Evolutionary conservation across 2,329 filamentous ascomycete genomes (phyloP), one percentile per base, ranked within the genome.

Genomic region (Epichloe uncinata): DNA sequence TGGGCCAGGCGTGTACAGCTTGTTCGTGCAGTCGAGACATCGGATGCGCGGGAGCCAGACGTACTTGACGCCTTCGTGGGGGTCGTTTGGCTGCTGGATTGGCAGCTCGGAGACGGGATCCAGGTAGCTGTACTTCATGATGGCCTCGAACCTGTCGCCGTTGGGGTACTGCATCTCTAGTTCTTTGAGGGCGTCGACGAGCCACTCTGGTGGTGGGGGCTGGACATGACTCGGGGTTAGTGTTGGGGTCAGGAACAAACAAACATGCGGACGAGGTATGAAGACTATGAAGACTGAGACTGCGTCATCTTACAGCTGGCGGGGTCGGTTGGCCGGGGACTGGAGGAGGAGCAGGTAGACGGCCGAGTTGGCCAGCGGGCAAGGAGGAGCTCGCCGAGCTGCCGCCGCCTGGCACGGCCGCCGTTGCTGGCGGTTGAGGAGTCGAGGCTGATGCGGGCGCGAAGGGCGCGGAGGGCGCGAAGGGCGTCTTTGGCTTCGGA

Each of bases 11-110:
- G 90, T 95, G 66, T 98, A 98, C 11, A 95, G 73, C 66, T 96
- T 97, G 33, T 87, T 88, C 0, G 88, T 87, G 63, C 93, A 97
- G 65, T 98, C 93, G 44, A 84, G 79, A 65, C 93, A 98, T 52
- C 87, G 78, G 55, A 98, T 96, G 47, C 93, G 78, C 8, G 93
- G 93, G 46, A 95, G 73, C 67, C 85, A 97, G 68, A 86, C 85
- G 58, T 84, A 88, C 60, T 84, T 86, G 53, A 87, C 72, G 54
- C 84, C 78, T 53, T 75, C 72, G 49, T 77, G 82, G 8, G 76
- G 69, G 15, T 74, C 71, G 42, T 76, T 71, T 37, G 72, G 74
- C 37, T 81, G 71, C 37, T 81, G 71, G 47, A 85, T 74, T 20
- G 82, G 79, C 18, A 77, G 69, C 53, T 84, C 79, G 3, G 85